These are phyloP conservation scores for Ogataea nonfermentans DNA, from an alignment of 805 yeast species.

Conservation along the genomic window DNA sequence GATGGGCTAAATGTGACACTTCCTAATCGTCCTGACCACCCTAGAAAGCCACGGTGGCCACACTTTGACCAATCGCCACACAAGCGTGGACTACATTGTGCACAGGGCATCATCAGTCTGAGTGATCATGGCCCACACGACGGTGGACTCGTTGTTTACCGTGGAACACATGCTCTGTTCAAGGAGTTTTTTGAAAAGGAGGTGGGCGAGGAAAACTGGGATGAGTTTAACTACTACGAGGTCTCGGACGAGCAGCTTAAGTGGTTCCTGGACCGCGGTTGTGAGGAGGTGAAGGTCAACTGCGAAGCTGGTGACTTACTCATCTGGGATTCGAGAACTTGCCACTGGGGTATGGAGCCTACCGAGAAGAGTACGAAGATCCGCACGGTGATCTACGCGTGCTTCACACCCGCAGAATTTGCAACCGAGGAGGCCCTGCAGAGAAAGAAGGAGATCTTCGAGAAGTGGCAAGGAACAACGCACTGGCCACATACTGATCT, in stretches of 20 bases:
- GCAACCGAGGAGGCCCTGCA: conserved; percentile 28
- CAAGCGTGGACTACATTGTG: conserved; percentile 30
- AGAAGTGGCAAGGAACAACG: conserved; percentile 27
- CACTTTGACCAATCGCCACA: conserved; percentile 36
- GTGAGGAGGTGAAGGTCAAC: conserved; percentile 27
- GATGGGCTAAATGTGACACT: conserved; percentile 33
- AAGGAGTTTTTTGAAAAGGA: conserved; percentile 27
- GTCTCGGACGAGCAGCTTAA: conserved; percentile 23
- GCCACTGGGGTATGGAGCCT: conserved; percentile 33
- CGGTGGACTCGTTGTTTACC: conserved; percentile 33
- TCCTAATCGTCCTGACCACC: conserved; percentile 23
- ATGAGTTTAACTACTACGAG: conserved; percentile 17
- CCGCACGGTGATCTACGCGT: conserved; percentile 31
- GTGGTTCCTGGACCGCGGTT: conserved; percentile 29
- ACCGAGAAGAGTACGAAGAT: conserved; percentile 23
- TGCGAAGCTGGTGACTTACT: conserved; percentile 36
- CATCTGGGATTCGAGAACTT: conserved; percentile 35
- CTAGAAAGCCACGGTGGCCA: conserved; percentile 27
- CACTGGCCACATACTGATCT: conserved; percentile 36
- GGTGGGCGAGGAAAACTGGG: conserved; percentile 22
- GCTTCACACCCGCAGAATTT: conserved; percentile 34
- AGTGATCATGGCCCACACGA: conserved; percentile 24
- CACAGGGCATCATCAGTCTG: conserved; percentile 34
- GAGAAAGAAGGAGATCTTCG: conserved; percentile 23
- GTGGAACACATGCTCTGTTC: conserved; percentile 21